These are phyloP conservation scores for Microcos paniculata DNA, from an alignment of 345 rosid species.

Conservation along the genomic window DNA sequence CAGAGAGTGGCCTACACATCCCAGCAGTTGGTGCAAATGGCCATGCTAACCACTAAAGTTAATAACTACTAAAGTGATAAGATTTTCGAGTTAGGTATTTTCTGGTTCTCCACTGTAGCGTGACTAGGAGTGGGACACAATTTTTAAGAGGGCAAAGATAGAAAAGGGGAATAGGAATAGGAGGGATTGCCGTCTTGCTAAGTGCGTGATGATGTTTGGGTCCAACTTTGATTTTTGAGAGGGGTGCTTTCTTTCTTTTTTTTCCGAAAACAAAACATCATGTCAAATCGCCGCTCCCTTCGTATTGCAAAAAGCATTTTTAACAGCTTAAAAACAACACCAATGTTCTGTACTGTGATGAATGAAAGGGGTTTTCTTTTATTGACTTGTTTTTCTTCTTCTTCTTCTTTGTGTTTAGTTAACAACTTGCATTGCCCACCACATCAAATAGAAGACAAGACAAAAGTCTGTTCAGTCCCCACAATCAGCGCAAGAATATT, in stretches of 20 bases:
- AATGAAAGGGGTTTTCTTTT: neutral
- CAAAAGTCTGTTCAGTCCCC: constrained; percentile 4
- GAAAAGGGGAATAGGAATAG: neutral
- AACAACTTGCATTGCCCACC: constrained; percentile 2
- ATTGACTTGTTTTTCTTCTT: neutral
- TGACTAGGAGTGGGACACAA: constrained; percentile 21
- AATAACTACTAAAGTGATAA: constrained; percentile 44
- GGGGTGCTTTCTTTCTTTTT: neutral
- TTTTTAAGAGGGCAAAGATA: neutral
- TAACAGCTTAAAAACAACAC: neutral
- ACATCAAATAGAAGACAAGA: neutral
- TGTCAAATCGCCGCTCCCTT: constrained; percentile 23
- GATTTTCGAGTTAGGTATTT: constrained; percentile 40
- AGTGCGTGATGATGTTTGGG: constrained; percentile 21
- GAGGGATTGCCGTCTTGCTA: constrained; percentile 14
- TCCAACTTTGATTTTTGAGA: constrained; percentile 1
- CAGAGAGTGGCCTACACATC: constrained; percentile 36
- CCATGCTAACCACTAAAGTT: constrained; percentile 38
- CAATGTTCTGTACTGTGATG: neutral
- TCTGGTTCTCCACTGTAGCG: constrained; percentile 28
- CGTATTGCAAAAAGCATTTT: neutral
- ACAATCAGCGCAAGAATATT: constrained; percentile 24
- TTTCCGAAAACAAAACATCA: neutral
- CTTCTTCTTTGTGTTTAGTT: neutral
- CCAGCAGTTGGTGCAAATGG: constrained; percentile 46